Evolutionary conservation across 164 flowering plant species (phyloP).

Genomic region (Paratinospora sagittata): DNA sequence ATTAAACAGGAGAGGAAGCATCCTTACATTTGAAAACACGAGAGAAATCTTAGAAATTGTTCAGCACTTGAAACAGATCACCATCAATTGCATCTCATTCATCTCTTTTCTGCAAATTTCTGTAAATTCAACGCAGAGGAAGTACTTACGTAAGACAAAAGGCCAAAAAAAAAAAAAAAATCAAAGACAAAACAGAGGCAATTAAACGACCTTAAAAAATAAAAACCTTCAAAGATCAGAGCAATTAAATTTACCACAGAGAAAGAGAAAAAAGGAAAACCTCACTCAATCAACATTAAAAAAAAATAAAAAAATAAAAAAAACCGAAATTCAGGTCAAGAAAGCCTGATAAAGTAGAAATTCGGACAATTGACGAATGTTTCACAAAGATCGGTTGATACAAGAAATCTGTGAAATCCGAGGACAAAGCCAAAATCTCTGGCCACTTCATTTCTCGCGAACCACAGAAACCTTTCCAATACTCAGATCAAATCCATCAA

Average conservation of each 20-base stretch:
- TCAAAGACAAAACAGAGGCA: too few relatives aligned
- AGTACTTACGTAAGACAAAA: too few relatives aligned
- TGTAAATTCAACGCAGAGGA: too few relatives aligned
- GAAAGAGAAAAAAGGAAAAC: background rate
- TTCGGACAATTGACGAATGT: too few relatives aligned
- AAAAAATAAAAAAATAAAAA: background rate
- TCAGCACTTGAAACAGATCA: constrained; percentile 1
- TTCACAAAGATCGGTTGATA: too few relatives aligned
- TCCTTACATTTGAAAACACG: constrained; percentile 7
- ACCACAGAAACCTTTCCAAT: background rate
- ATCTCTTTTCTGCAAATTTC: too few relatives aligned
- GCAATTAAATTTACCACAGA: background rate
- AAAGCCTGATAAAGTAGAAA: constrained; percentile 3
- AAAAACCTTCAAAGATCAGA: background rate
- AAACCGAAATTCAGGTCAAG: background rate
- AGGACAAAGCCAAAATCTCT: background rate
- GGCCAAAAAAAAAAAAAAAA: too few relatives aligned
- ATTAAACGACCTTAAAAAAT: too few relatives aligned
- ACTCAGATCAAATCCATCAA: constrained; percentile 14
- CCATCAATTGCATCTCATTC: too few relatives aligned
- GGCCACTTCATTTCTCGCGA: background rate
- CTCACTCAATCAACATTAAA: background rate
- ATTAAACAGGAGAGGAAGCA: background rate
- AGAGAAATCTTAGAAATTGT: background rate
- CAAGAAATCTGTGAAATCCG: constrained; percentile 4